A percentile compares a stretch with the other conserved stretches of the same genome.
Evolutionary conservation across 495 filamentous ascomycete species (phyloP).

Genomic region (Rhypophila decipiens): DNA sequence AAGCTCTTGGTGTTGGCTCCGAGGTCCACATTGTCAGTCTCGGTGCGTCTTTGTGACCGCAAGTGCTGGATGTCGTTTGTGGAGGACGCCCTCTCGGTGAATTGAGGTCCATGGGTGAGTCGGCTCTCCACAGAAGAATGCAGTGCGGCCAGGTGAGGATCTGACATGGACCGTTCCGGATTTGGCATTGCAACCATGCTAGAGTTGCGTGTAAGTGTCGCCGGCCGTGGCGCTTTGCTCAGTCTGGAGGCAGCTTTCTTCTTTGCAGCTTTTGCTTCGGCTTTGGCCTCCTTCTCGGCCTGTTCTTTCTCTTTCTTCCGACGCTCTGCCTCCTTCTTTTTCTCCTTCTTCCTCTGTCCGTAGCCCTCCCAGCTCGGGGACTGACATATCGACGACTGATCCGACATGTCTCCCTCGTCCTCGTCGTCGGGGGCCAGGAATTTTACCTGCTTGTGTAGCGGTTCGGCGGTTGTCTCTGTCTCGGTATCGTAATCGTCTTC

Average conservation of each 20-base stretch:
- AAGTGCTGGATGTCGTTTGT: constrained; percentile 15
- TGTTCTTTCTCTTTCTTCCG: constrained; percentile 36
- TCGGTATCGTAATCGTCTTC: constrained; percentile 2
- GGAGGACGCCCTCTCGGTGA: constrained; percentile 12
- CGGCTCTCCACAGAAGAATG: constrained; percentile 5
- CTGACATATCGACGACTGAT: constrained; percentile 49
- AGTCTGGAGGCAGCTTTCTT: constrained; percentile 20
- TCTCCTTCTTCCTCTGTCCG: constrained; percentile 42
- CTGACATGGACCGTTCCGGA: constrained; percentile 26
- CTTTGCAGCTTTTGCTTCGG: constrained; percentile 27
- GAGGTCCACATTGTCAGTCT: constrained; percentile 8
- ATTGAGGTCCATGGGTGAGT: constrained; percentile 1
- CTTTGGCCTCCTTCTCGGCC: constrained; percentile 30
- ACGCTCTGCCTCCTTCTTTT: constrained; percentile 39
- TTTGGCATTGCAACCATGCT: constrained; percentile 3
- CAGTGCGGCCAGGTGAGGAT: constrained; percentile 18
- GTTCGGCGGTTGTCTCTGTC: constrained; percentile 9
- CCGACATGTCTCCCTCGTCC: constrained; percentile 35
- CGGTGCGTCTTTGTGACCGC: constrained; percentile 20
- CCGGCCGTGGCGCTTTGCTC: constrained; percentile 27
- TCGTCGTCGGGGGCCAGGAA: constrained; percentile 32
- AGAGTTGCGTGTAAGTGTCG: constrained; percentile 12
- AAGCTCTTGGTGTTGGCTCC: constrained; percentile 9
- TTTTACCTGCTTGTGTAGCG: constrained; percentile 36
- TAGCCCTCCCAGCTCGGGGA: constrained; percentile 51